phyloP scores from a whole-genome alignment of 2,329 filamentous ascomycete species.

The Diaporthe aspalathi region DNA sequence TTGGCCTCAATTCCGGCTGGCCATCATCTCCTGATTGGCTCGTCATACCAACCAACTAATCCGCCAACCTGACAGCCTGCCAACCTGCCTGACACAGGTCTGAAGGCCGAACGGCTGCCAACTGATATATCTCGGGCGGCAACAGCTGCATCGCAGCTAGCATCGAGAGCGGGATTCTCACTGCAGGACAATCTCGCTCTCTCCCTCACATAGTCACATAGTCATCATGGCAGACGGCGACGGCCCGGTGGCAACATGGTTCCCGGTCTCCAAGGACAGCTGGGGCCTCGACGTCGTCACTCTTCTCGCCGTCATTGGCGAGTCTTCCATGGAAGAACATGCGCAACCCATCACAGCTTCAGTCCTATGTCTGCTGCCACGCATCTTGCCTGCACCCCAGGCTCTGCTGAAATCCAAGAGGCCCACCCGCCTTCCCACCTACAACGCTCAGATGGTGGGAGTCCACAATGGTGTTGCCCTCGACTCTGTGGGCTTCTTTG shows the following conservation, averaged over 20 bases:
- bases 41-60: no score
- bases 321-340: conserved; percentile 68
- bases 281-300: conserved; percentile 73
- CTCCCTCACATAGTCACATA: background rate
- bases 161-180: background rate
- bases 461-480: conserved; percentile 67
- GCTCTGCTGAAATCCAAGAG: conserved; percentile 68
- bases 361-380: conserved; percentile 65
- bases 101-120: background rate
- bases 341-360: conserved; percentile 67
- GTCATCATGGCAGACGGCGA: conserved; percentile 43
- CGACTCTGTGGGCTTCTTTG: conserved; percentile 69
- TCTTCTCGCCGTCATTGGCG: conserved; percentile 72
- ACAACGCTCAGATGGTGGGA: conserved; percentile 66
- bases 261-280: conserved; percentile 54
- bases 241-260: conserved; percentile 49
- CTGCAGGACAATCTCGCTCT: background rate
- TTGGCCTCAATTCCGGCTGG: no score
- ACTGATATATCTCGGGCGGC: background rate
- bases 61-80: no score
- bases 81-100: background rate
- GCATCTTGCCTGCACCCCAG: conserved; percentile 72
- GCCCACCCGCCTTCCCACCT: conserved; percentile 66
- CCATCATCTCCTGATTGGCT: conserved; percentile 13
- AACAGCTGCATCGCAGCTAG: background rate